phyloP scores from a whole-genome alignment of 495 filamentous ascomycete genomes.

The Trypethelium eluteriae region DNA sequence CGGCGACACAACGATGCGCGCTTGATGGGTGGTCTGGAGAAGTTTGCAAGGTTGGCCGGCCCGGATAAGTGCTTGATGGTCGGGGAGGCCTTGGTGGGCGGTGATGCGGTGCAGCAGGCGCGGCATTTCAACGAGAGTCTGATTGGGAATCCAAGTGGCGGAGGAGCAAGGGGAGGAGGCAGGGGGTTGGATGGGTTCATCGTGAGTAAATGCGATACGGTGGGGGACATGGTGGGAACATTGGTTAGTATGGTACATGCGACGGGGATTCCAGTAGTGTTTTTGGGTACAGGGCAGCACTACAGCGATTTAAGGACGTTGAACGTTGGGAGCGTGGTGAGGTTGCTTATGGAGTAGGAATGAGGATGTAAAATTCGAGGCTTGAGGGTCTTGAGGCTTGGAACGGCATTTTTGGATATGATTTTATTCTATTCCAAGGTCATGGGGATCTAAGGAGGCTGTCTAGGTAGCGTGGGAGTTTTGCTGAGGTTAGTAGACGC shows the following conservation, averaged over 20 bases:
- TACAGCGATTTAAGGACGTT: conserved; percentile 91
- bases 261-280: conserved; percentile 82
- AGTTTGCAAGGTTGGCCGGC: conserved; percentile 89
- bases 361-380: not conserved
- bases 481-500: not conserved
- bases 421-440: not conserved
- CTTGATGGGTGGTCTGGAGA: conserved; percentile 90
- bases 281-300: conserved; percentile 91
- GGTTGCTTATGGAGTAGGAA: conserved; percentile 55
- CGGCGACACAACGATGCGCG: conserved; percentile 91
- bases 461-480: not conserved
- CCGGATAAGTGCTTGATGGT: conserved; percentile 99
- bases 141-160: not conserved
- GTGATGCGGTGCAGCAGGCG: conserved; percentile 89
- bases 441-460: not conserved
- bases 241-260: conserved; percentile 97
- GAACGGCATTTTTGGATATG: not conserved
- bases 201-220: conserved; percentile 96
- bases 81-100: conserved; percentile 91
- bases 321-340: conserved; percentile 86
- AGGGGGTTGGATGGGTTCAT: conserved; percentile 88
- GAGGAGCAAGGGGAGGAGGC: conserved; percentile 42
- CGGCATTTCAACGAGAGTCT: conserved; percentile 73
- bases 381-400: not conserved
- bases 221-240: conserved; percentile 96